Conservation (phyloP, 257 asterid genomes). For the Striga asiatica region DNA sequence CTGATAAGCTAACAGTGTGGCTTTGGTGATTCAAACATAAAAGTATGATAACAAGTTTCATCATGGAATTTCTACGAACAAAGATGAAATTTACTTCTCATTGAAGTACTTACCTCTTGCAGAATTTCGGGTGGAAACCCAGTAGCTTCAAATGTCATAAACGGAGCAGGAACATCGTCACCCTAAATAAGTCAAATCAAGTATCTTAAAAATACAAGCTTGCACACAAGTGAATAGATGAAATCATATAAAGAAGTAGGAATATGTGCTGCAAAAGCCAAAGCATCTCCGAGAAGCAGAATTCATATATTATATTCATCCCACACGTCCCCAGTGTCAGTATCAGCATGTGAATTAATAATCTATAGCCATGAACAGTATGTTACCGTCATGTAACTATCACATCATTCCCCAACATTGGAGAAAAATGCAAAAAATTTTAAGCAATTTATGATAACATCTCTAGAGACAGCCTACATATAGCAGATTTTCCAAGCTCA, state of each 20-base stretch:
- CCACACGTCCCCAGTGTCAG: not conserved
- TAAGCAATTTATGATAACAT: not conserved
- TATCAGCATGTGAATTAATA: no score
- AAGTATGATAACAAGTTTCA: constrained; percentile 10
- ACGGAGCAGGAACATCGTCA: constrained; percentile 85
- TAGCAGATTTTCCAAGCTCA: not conserved
- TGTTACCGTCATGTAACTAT: not conserved
- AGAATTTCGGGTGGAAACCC: constrained; percentile 92
- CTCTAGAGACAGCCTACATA: not conserved
- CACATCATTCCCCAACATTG: not conserved
- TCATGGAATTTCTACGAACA: not conserved
- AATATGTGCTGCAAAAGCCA: not conserved
- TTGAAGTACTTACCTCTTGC: constrained; percentile 61
- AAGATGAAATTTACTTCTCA: constrained; percentile 7
- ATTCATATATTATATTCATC: not conserved
- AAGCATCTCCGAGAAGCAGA: not conserved
- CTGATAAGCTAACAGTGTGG: constrained; percentile 53
- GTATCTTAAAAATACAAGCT: constrained; percentile 17
- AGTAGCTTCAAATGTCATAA: constrained; percentile 80
- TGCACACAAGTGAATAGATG: not conserved
- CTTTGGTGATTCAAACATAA: constrained; percentile 21
- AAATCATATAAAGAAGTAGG: not conserved
- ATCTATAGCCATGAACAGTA: no score
- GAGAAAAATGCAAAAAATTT: not conserved
- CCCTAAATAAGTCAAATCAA: constrained; percentile 43